Evolutionary conservation across 208 protist genomes (phyloP), one percentile per base, ranked within the genome.

Genomic region (Acanthamoeba lenticulata): DNA sequence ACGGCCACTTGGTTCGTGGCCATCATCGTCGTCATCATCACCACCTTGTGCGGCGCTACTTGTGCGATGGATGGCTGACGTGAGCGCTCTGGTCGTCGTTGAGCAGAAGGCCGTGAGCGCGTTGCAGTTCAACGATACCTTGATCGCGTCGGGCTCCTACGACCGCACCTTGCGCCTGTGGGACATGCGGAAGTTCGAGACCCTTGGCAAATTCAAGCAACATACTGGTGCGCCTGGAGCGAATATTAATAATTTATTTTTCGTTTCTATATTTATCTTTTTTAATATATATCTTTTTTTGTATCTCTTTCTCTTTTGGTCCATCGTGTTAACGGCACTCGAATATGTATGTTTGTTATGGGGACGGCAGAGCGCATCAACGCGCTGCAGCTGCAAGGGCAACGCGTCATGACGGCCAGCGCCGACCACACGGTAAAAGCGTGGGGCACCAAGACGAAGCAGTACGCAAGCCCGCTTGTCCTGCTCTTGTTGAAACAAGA

Each of bases 351-450:
- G 65, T 24, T 4, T 40, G 21, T 42, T 13, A 27, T 27, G 13
- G 29, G 13, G 19, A 13, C 5, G n/a, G 13, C 38, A 86, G 77
- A n/a, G n/a, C 77, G 77, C 11, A 38, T 86, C 77, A 86, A 57
- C n/a, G 77, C 38, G 4, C 9, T 86, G 38, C 77, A 86, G 6
- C 32, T 86, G 42, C 77, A 86, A 34, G 77, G 45, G 7, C 19
- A 45, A 24, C 77, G 77, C 42, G 5, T 86, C 19, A 38, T 86
- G 24, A 29, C 77, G 34, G 77, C 77, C 34, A 55, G 77, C 27
- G 27, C 42, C 77, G 77, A 86, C 32, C 77, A 86, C 24, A 52
- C 45, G 17, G 77, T 86, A 4, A 86, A 86, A 19, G 77, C 52
- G 38, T 86, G 77, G 77, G 52, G 52, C 40, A 24, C 45, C 40